A percentile compares a stretch with the other conserved stretches of the same genome.
Evolutionary conservation across 2,329 filamentous ascomycete genomes (phyloP).

Genomic region (Talaromyces sp.): DNA sequence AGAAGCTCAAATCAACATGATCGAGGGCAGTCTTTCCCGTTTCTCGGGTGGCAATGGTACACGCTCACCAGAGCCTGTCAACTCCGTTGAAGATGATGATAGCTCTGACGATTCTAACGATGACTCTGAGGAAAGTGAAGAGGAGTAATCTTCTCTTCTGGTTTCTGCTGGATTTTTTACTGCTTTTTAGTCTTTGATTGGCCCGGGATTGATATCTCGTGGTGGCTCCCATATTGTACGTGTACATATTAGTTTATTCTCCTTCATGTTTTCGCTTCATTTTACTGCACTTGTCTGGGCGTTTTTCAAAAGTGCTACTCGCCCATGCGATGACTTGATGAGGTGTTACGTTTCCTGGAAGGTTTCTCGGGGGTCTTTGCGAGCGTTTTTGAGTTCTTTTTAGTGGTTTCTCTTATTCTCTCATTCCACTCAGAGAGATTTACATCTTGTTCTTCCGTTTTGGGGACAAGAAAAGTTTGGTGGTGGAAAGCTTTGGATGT

Average conservation of each 20-base stretch:
- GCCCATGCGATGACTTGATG: conserved; percentile 21
- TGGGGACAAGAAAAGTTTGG: background rate
- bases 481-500: conserved; percentile 9
- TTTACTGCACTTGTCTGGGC: conserved; percentile 15
- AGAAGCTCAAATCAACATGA: conserved; percentile 51
- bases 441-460: background rate
- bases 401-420: background rate
- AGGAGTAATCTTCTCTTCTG: conserved; percentile 41
- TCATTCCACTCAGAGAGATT: background rate
- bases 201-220: background rate
- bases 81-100: conserved; percentile 45
- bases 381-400: conserved; percentile 14
- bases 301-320: conserved; percentile 18
- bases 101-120: conserved; percentile 51
- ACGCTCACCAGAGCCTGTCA: conserved; percentile 45
- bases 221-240: background rate
- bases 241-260: conserved; percentile 1
- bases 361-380: conserved; percentile 18
- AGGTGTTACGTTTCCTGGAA: conserved; percentile 20
- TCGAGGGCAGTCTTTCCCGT: conserved; percentile 47
- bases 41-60: conserved; percentile 44
- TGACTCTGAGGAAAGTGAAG: conserved; percentile 52
- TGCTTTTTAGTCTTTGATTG: background rate
- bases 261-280: conserved; percentile 14
- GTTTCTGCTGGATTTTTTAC: background rate